phyloP scores from a whole-genome alignment of 2,329 filamentous ascomycete genomes.

The Fusarium dlaminii region DNA sequence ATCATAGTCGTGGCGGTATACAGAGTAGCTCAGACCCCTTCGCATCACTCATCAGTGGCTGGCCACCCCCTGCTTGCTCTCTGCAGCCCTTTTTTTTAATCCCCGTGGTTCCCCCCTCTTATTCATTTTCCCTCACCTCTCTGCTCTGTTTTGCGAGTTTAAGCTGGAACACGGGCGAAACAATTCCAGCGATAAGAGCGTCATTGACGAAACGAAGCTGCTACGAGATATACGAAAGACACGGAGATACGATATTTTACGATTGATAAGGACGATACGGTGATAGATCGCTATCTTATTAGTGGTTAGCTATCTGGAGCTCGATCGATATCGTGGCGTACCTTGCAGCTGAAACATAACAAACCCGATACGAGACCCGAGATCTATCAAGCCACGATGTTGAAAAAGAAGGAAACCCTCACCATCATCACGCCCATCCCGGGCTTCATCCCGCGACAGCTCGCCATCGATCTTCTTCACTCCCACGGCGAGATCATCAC shows the following conservation, averaged over 20 bases:
- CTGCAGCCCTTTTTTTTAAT: constrained; percentile 12
- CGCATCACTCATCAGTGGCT: constrained; percentile 13
- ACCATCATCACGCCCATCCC: constrained; percentile 77
- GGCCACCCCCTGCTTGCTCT: not conserved
- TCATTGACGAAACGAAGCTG: not conserved
- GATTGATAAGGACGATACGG: not conserved
- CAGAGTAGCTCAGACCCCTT: not conserved
- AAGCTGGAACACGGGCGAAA: constrained; percentile 2
- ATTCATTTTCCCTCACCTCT: not conserved
- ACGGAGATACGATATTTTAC: constrained; percentile 4
- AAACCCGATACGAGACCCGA: constrained; percentile 2
- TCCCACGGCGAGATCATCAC: constrained; percentile 76
- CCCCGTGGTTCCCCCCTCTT: not conserved
- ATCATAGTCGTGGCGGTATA: constrained; percentile 29
- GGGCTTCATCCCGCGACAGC: constrained; percentile 74
- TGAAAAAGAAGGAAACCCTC: constrained; percentile 71
- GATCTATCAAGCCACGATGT: constrained; percentile 51
- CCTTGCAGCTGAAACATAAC: constrained; percentile 28
- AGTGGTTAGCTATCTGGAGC: not conserved
- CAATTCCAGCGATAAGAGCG: constrained; percentile 2
- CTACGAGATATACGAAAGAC: not conserved
- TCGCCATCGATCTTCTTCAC: constrained; percentile 78
- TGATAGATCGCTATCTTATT: not conserved
- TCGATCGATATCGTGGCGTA: constrained; percentile 4
- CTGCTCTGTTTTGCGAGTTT: not conserved